These are phyloP conservation scores for Thozetella sp. DNA, from an alignment of 495 filamentous ascomycete species.

Conservation along the genomic window DNA sequence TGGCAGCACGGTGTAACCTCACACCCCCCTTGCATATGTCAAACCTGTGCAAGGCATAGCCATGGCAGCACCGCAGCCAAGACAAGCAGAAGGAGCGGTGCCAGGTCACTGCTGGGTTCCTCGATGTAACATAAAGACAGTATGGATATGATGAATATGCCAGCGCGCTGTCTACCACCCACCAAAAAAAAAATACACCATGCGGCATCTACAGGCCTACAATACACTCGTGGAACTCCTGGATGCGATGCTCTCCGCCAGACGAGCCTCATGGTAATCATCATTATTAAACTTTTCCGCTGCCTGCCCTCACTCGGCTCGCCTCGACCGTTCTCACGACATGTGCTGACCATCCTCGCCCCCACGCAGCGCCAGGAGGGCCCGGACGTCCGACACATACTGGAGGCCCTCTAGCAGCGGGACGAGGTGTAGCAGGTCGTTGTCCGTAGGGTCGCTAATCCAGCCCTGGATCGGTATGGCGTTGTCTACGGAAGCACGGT, in stretches of 20 bases:
- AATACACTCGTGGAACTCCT: neutral
- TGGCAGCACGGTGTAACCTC: too few species aligned
- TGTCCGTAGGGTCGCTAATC: conserved; percentile 90
- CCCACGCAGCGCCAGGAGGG: conserved; percentile 81
- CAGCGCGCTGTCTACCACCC: conserved; percentile 7
- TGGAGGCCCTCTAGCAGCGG: conserved; percentile 95
- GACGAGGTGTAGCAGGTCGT: conserved; percentile 86
- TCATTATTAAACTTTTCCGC: neutral
- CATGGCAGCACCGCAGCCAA: too few species aligned
- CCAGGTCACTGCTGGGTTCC: too few species aligned
- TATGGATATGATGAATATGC: conserved; percentile 4
- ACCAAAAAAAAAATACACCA: neutral
- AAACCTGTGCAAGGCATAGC: too few species aligned
- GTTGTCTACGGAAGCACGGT: conserved; percentile 65
- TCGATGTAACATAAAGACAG: too few species aligned
- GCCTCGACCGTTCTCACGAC: conserved; percentile 18
- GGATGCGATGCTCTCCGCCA: neutral
- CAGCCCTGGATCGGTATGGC: conserved; percentile 92
- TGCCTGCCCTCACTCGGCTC: neutral
- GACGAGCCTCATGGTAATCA: conserved; percentile 1
- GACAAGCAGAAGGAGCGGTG: too few species aligned
- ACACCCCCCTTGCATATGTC: too few species aligned
- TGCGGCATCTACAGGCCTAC: neutral
- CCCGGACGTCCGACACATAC: conserved; percentile 93
- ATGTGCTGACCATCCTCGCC: conserved; percentile 70